phyloP scores from a whole-genome alignment of 2,329 filamentous ascomycete genomes.

The Hypoxylon sp. region DNA sequence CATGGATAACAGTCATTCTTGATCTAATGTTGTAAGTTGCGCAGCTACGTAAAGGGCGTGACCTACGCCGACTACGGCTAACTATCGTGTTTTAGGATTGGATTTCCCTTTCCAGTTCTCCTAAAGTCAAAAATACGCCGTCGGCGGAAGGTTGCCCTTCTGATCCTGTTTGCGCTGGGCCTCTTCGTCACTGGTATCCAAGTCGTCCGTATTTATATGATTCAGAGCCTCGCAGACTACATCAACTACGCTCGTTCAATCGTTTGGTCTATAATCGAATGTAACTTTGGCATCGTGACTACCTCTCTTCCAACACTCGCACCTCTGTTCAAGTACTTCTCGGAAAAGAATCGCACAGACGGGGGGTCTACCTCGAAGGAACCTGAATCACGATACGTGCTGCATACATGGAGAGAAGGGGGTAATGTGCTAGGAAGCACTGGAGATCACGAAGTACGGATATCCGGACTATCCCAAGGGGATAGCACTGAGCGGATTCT shows the following conservation, averaged over 20 bases:
- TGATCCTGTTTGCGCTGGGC: not conserved
- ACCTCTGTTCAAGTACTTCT: not conserved
- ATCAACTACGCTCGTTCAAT: not conserved
- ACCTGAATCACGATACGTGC: not conserved
- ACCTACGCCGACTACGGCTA: not conserved
- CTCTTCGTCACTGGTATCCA: not conserved
- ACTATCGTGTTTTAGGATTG: not conserved
- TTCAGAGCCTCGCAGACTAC: not conserved
- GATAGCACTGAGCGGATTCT: not conserved
- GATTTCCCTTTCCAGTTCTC: not conserved
- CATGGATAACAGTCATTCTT: not conserved
- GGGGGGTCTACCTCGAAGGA: not conserved
- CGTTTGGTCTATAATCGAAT: not conserved
- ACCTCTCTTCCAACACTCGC: not conserved
- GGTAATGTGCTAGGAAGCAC: not conserved
- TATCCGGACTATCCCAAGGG: not conserved
- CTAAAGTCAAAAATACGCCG: not conserved
- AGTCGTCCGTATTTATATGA: not conserved
- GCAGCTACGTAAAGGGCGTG: not conserved
- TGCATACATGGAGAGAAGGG: not conserved
- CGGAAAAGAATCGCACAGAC: not conserved
- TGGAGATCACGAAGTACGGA: not conserved
- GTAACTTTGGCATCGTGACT: not conserved
- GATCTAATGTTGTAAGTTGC: not conserved
- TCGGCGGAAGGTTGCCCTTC: not conserved